A percentile compares a stretch with the other conserved stretches of the same genome.
phyloP scores from a whole-genome alignment of 2,329 filamentous ascomycete genomes.

The Xylaria polymorpha region DNA sequence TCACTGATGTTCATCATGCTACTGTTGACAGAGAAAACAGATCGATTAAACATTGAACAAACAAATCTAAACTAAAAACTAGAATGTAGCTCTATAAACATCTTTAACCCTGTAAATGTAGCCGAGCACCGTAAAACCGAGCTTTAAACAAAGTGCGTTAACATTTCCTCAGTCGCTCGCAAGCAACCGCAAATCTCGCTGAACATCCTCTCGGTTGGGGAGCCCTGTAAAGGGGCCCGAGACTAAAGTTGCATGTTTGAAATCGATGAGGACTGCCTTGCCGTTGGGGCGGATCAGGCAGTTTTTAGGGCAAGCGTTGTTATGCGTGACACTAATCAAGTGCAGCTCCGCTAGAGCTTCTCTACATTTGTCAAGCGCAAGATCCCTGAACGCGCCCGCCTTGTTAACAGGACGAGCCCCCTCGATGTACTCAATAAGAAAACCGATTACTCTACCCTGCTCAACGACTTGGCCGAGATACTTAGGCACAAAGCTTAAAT shows the following conservation, averaged over 20 bases:
- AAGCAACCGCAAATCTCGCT: neutral
- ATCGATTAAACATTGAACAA: neutral
- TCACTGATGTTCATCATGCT: no score
- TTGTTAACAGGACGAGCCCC: neutral
- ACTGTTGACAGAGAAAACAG: neutral
- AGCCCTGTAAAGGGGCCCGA: neutral
- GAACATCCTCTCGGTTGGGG: neutral
- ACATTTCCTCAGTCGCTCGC: neutral
- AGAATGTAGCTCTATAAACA: neutral
- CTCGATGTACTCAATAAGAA: slow-evolving; percentile 20
- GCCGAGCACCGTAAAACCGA: neutral
- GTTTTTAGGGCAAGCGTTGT: slow-evolving; percentile 10
- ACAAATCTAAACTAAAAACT: neutral
- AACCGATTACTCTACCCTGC: slow-evolving; percentile 25
- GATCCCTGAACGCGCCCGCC: neutral
- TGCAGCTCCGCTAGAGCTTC: neutral
- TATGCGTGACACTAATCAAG: neutral
- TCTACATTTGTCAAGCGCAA: neutral
- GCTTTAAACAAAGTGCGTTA: neutral
- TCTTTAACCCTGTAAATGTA: neutral
- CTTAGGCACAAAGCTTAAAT: neutral
- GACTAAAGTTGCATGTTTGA: neutral
- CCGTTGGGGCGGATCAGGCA: slow-evolving; percentile 23
- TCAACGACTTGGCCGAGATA: slow-evolving; percentile 31
- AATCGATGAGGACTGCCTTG: slow-evolving; percentile 10